A percentile compares a stretch with the other conserved stretches of the same genome.
These are phyloP conservation scores for Moringa oleifera DNA, from an alignment of 345 rosid genomes.

Conservation along the genomic window DNA sequence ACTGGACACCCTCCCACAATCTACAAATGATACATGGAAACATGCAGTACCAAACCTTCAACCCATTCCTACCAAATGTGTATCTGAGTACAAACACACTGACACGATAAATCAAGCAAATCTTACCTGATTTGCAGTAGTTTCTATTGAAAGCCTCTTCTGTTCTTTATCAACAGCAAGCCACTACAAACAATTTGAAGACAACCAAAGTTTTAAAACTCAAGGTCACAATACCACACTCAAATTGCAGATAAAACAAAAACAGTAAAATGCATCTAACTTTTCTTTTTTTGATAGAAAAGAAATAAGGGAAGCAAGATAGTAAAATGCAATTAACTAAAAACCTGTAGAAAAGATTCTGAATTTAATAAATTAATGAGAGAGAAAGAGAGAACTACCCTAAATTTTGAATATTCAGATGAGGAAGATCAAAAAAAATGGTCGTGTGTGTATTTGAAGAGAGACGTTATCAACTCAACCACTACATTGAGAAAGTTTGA, in stretches of 20 bases:
- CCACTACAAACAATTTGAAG: slow-evolving; percentile 45
- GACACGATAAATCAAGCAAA: neutral
- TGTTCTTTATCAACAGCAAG: slow-evolving; percentile 78
- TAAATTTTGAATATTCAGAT: too few relatives aligned
- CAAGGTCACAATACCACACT: too few relatives aligned
- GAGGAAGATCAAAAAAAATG: too few relatives aligned
- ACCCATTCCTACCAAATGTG: too few relatives aligned
- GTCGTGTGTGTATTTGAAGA: too few relatives aligned
- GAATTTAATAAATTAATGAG: neutral
- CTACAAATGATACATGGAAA: too few relatives aligned
- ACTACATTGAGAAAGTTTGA: too few relatives aligned
- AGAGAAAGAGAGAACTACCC: slow-evolving; percentile 12
- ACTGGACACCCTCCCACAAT: neutral
- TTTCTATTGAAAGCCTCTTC: slow-evolving; percentile 86
- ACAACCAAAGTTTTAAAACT: neutral
- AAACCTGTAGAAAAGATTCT: neutral
- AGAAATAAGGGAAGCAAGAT: neutral
- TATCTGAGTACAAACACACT: neutral
- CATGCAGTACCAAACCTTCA: too few relatives aligned
- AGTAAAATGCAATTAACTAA: neutral
- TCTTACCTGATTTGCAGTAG: slow-evolving; percentile 85
- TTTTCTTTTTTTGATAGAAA: neutral
- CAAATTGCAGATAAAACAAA: slow-evolving; percentile 10
- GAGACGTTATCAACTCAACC: too few relatives aligned
- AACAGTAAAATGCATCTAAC: too few relatives aligned